Base-by-base conservation (phyloP, 1,284 basidiomycete species). In the Sanghuangporus baumii region DNA sequence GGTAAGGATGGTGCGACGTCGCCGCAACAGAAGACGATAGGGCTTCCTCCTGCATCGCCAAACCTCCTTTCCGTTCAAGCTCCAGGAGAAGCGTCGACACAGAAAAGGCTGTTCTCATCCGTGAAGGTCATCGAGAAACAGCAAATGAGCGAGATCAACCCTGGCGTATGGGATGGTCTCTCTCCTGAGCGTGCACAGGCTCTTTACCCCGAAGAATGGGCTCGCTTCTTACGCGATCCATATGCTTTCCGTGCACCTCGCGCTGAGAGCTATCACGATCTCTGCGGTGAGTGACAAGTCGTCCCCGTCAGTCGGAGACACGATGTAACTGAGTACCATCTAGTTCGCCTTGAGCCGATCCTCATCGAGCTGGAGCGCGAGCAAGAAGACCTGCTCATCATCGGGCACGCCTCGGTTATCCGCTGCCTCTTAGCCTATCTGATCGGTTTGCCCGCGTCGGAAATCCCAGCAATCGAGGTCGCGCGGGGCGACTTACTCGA, bases 61-160 rank as follows among this genome's bases (percentile, higher is more conserved):
- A 57, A 38, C 16, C 20, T 57, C 48, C 31, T 46, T 14, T n/a
- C 60, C n/a, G 55, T 26, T 26, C 52, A 57, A 14, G 51, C n/a
- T 34, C 54, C 67, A 41, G 62, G 60, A 34, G 34, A 55, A 31
- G 57, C 65, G 23, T 63, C 61, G 70, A 69, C 68, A 68, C 69
- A 64, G 70, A 74, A 50, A 36, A 56, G 60, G n/a, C 23, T 64
- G n/a, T 64, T 64, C 47, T 63, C 78, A 50, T 81, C 78, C 57
- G 84, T 91, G 72, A 94, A 94, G 71, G 93, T 99, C 20, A 84
- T 94, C 51, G 94, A 99, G 76, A 95, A 96, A 69, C 86, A 91
- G 0, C 96, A 96, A 74, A 96, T 99, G 92, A 83, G 88, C 62
- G 96, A 99, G 78, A 96, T 99, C 72, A 99, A 99, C 71, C 96